A percentile compares a stretch with the other conserved stretches of the same genome.
phyloP scores from a whole-genome alignment of 495 filamentous ascomycete genomes.

The Podospora pseudopauciseta region DNA sequence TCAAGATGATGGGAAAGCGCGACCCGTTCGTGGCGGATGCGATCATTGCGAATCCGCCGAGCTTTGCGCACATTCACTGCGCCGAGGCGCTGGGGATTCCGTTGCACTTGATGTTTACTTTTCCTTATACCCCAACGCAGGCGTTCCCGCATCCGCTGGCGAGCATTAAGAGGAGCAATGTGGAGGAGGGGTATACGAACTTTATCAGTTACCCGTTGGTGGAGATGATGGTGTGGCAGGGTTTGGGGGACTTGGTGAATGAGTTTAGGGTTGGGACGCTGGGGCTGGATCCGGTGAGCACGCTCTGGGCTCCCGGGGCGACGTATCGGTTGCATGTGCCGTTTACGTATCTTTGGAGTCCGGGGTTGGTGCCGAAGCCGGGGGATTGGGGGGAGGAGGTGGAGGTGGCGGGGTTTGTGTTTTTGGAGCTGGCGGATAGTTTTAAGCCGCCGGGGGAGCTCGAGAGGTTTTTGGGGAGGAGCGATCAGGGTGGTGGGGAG shows the following conservation, averaged over 20 bases:
- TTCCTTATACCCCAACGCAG: constrained; percentile 65
- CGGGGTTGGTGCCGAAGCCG: constrained; percentile 75
- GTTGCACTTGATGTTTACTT: constrained; percentile 81
- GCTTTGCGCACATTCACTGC: constrained; percentile 76
- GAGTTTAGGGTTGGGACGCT: constrained; percentile 63
- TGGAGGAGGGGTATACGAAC: constrained; percentile 60
- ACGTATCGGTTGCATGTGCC: constrained; percentile 63
- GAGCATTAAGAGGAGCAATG: constrained; percentile 60
- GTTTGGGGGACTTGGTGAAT: constrained; percentile 73
- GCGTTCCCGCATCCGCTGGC: constrained; percentile 71
- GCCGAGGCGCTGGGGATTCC: constrained; percentile 78
- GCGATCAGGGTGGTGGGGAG: not conserved
- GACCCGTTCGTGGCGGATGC: constrained; percentile 72
- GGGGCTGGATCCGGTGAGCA: constrained; percentile 62
- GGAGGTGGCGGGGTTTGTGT: constrained; percentile 70
- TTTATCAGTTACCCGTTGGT: constrained; percentile 71
- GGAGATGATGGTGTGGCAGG: constrained; percentile 80
- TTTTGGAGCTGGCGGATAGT: constrained; percentile 60
- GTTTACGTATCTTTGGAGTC: constrained; percentile 78
- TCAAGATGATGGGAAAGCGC: constrained; percentile 51
- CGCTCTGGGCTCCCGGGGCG: constrained; percentile 64
- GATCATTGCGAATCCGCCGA: constrained; percentile 82
- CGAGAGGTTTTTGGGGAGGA: constrained; percentile 55
- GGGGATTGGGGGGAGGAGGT: constrained; percentile 71
- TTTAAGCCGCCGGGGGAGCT: constrained; percentile 63